Conservation (phyloP, 2,329 filamentous ascomycete genomes). For the Monilinia fructicola region DNA sequence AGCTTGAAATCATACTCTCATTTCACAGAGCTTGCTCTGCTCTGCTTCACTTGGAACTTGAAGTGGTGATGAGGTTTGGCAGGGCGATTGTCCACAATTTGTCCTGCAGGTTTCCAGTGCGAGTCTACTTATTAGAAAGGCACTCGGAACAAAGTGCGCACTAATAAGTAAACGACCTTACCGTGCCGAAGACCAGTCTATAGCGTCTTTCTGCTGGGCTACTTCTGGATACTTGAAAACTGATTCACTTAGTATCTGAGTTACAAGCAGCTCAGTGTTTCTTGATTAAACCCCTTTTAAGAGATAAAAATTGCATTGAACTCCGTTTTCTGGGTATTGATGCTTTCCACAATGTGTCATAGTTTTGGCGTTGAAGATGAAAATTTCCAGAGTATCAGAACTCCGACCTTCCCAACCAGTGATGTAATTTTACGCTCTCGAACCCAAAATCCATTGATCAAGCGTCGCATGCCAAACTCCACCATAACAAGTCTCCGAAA, state of each 20-base stretch:
- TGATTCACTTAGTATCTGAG: not conserved
- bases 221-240: not conserved
- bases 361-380: not conserved
- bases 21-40: not conserved
- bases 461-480: conserved; percentile 1
- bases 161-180: not conserved
- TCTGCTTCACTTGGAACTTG: not conserved
- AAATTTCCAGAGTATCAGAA: not conserved
- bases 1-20: not conserved
- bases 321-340: not conserved
- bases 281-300: not conserved
- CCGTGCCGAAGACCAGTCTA: not conserved
- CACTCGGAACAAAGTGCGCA: not conserved
- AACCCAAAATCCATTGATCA: not conserved
- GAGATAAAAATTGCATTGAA: not conserved
- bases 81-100: not conserved
- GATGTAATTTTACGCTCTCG: not conserved
- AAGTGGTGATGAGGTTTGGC: not conserved
- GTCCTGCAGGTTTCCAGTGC: not conserved
- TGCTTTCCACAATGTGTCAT: not conserved
- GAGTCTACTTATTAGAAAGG: not conserved
- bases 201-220: not conserved
- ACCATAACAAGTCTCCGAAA: not conserved
- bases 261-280: not conserved
- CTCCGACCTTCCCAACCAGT: not conserved